phyloP scores from a whole-genome alignment of 2,329 filamentous ascomycete genomes.

The Xylaria hypoxylon region DNA sequence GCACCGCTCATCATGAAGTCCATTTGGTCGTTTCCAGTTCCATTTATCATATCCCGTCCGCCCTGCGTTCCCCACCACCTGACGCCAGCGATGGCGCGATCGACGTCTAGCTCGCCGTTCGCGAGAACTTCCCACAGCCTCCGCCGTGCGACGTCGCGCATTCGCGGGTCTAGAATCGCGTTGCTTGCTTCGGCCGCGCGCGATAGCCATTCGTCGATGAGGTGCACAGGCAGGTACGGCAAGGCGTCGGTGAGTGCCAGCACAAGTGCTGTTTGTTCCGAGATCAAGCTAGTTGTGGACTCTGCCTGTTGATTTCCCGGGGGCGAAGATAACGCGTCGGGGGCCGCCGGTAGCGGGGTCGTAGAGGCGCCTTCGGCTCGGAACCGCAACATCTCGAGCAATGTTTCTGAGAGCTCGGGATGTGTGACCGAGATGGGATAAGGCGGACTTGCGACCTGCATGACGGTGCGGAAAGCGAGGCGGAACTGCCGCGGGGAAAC shows the following conservation, averaged over 20 bases:
- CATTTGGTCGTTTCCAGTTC: conserved; percentile 41
- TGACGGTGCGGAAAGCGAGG: conserved; percentile 85
- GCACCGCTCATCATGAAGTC: conserved; percentile 68
- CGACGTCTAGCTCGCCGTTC: conserved; percentile 88
- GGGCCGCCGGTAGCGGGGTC: conserved; percentile 49
- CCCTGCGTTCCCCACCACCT: conserved; percentile 82
- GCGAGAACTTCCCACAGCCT: conserved; percentile 84
- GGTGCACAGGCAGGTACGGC: conserved; percentile 75
- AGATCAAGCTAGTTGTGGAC: conserved; percentile 55
- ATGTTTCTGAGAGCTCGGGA: conserved; percentile 80
- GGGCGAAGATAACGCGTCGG: conserved; percentile 2
- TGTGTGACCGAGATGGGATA: conserved; percentile 78
- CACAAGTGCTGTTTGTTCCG: conserved; percentile 81
- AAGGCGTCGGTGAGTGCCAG: conserved; percentile 84
- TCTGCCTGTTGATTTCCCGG: not conserved
- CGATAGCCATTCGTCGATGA: conserved; percentile 85
- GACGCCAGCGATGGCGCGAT: conserved; percentile 81
- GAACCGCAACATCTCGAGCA: conserved; percentile 81
- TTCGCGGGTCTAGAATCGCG: conserved; percentile 67
- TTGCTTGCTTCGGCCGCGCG: conserved; percentile 76
- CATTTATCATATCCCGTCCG: conserved; percentile 62
- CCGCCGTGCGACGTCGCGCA: conserved; percentile 74
- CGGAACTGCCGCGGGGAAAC: conserved; percentile 89
- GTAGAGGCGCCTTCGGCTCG: conserved; percentile 66
- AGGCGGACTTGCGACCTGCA: conserved; percentile 84